A percentile compares a stretch with the other conserved stretches of the same genome.
Conservation (phyloP, 2,329 filamentous ascomycete genomes). For the Penicillium sp. region DNA sequence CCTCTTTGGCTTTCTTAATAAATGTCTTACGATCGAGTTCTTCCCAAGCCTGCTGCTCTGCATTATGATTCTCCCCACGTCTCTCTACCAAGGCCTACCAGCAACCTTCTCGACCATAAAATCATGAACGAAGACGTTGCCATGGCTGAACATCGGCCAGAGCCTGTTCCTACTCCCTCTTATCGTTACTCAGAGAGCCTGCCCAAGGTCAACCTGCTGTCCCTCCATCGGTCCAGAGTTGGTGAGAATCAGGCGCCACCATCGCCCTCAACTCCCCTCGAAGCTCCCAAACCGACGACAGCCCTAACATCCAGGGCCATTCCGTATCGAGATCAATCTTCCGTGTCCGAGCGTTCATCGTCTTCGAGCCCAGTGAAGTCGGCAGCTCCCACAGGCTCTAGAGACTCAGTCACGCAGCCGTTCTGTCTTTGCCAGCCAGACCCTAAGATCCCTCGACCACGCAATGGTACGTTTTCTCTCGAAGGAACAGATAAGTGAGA, state of each 20-base stretch:
- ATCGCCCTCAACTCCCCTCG: slow-evolving; percentile 15
- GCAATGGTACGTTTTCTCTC: slow-evolving; percentile 64
- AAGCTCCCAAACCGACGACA: slow-evolving; percentile 23
- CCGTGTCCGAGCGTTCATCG: slow-evolving; percentile 29
- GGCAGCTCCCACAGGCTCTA: slow-evolving; percentile 30
- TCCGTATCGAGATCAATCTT: slow-evolving; percentile 32
- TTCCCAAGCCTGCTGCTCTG: slow-evolving; percentile 49
- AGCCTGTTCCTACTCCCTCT: slow-evolving; percentile 16
- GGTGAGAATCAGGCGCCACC: slow-evolving; percentile 28
- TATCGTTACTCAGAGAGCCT: slow-evolving; percentile 30
- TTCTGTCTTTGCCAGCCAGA: slow-evolving; percentile 74
- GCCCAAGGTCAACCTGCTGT: slow-evolving; percentile 34
- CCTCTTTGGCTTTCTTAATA: slow-evolving; percentile 32
- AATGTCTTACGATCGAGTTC: slow-evolving; percentile 56
- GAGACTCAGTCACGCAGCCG: slow-evolving; percentile 50
- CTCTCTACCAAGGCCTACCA: slow-evolving; percentile 37
- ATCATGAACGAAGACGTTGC: slow-evolving; percentile 44
- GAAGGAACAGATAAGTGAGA: not conserved
- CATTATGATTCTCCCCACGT: slow-evolving; percentile 45
- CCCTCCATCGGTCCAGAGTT: slow-evolving; percentile 32
- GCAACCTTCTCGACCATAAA: slow-evolving; percentile 47
- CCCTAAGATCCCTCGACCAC: slow-evolving; percentile 71
- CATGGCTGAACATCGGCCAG: slow-evolving; percentile 26
- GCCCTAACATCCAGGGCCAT: slow-evolving; percentile 30
- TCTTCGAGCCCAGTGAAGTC: slow-evolving; percentile 44